Evolutionary conservation across 2,329 filamentous ascomycete genomes (phyloP), one percentile per base, ranked within the genome.

Genomic region (Colletotrichum sp.): DNA sequence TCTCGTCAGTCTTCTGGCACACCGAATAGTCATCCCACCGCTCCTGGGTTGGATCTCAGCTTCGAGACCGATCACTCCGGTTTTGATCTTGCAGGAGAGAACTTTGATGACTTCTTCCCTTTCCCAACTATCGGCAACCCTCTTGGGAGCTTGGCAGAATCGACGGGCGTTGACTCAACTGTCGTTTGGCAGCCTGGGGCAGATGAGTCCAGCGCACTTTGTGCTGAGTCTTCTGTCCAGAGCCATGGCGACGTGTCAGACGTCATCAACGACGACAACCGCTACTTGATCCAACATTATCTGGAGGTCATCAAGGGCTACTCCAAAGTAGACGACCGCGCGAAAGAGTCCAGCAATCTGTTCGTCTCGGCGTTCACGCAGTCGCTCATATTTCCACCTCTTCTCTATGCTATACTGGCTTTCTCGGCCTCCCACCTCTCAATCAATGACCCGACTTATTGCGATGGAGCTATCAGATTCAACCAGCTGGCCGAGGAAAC

Each of bases 141-240:
- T 21, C 6, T 26, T 58, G 13, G 0, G 1, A 6, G 16, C 1
- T 18, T 28, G 9, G 0, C 21, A 16, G 24, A 30, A 0, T 18
- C 2, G 8, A 26, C 26, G 0, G 13, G 8, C 9, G 55, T 58
- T 7, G 26, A 0, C 4, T 26, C 55, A 5, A 16, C 55, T n/a
- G 13, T 8, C 7, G 12, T 21, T 6, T 58, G 55, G 24, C 55
- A 58, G 55, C 12, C 24, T 26, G 16, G 1, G 13, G 1, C 0
- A 9, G 55, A 58, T 4, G 12, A 0, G 0, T 8, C 3, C 26
- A 3, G 8, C 8, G 6, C 26, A 12, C 8, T 58, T 58, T 0
- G 2, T 58, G 24, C 55, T 2, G 55, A 30, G 15, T 18, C 6
- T 3, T 30, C 13, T 9, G 21, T n/a, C 1, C 24, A 58, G 55